A percentile compares a stretch with the other conserved stretches of the same genome.
Conservation (phyloP, 495 filamentous ascomycete species). For the Thozetella sp. region DNA sequence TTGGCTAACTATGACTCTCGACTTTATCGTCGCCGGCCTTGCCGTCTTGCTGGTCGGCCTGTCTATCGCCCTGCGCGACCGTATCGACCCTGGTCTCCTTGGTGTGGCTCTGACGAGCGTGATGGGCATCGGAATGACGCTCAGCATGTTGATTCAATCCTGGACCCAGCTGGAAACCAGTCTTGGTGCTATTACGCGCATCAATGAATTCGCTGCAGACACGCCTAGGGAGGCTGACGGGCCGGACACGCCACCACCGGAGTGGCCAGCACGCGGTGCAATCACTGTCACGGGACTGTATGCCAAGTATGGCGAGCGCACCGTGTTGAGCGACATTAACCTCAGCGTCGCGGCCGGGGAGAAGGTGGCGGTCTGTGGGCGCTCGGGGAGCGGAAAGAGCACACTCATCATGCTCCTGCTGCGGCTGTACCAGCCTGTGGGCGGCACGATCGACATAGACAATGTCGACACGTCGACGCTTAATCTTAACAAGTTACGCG, state of each 20-base stretch:
- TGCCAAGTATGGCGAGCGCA: constrained; percentile 32
- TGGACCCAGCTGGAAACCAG: constrained; percentile 44
- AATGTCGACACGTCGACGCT: constrained; percentile 39
- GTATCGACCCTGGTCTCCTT: constrained; percentile 27
- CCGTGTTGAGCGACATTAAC: constrained; percentile 46
- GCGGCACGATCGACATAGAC: constrained; percentile 45
- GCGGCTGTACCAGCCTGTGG: constrained; percentile 27
- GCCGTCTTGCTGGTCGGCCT: constrained; percentile 41
- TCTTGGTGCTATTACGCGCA: constrained; percentile 48
- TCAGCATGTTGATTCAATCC: constrained; percentile 32
- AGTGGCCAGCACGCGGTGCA: constrained; percentile 42
- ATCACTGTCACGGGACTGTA: constrained; percentile 45
- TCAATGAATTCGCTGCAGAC: constrained; percentile 55
- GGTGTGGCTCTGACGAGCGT: constrained; percentile 43
- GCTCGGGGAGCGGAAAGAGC: constrained; percentile 43
- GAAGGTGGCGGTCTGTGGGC: constrained; percentile 55
- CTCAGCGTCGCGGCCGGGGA: constrained; percentile 54
- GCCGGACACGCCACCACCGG: constrained; percentile 44
- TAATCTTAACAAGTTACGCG: constrained; percentile 31
- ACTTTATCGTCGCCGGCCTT: constrained; percentile 42
- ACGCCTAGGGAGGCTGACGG: constrained; percentile 50
- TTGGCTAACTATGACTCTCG: constrained; percentile 52
- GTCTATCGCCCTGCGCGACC: constrained; percentile 29
- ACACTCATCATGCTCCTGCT: constrained; percentile 39
- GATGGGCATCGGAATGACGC: constrained; percentile 25